Evolutionary conservation across 768 basidiomycete species (phyloP).

Genomic region (Lactarius quietus): DNA sequence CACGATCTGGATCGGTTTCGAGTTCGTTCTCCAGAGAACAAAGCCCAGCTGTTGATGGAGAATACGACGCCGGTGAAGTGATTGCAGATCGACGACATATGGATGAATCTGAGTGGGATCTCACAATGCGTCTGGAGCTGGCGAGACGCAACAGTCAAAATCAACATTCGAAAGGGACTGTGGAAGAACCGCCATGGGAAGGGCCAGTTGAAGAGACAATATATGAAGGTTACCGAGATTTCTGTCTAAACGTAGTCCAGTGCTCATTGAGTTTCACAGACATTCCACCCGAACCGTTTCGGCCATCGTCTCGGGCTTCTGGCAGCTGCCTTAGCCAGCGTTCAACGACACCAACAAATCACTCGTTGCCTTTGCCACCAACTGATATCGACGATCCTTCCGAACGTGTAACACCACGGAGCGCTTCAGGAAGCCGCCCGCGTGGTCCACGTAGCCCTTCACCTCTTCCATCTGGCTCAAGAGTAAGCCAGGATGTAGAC

Average conservation of each 20-base stretch:
- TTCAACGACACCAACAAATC: constrained; percentile 44
- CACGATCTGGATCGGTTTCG: constrained; percentile 32
- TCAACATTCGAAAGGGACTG: constrained; percentile 51
- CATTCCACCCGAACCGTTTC: constrained; percentile 51
- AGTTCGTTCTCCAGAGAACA: constrained; percentile 44
- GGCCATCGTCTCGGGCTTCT: constrained; percentile 55
- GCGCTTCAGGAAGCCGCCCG: constrained; percentile 56
- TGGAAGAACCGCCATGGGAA: constrained; percentile 41
- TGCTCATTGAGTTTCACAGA: constrained; percentile 39
- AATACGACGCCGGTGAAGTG: constrained; percentile 36
- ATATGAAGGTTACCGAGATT: constrained; percentile 59
- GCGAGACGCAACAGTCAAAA: constrained; percentile 82
- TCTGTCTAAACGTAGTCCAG: constrained; percentile 8
- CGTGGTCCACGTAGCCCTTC: constrained; percentile 75
- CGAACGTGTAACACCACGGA: constrained; percentile 45
- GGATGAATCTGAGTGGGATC: constrained; percentile 71
- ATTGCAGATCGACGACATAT: constrained; percentile 38
- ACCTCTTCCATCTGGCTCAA: constrained; percentile 52
- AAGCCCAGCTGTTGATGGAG: constrained; percentile 43
- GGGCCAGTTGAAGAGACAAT: constrained; percentile 60
- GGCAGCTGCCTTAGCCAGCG: constrained; percentile 40
- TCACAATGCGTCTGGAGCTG: constrained; percentile 73
- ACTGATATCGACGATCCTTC: constrained; percentile 37
- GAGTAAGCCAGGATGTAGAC: constrained; percentile 34
- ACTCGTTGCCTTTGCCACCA: constrained; percentile 40